Evolutionary conservation across 352 stramenopile genomes (phyloP).

Genomic region (Phytophthora pluvialis): DNA sequence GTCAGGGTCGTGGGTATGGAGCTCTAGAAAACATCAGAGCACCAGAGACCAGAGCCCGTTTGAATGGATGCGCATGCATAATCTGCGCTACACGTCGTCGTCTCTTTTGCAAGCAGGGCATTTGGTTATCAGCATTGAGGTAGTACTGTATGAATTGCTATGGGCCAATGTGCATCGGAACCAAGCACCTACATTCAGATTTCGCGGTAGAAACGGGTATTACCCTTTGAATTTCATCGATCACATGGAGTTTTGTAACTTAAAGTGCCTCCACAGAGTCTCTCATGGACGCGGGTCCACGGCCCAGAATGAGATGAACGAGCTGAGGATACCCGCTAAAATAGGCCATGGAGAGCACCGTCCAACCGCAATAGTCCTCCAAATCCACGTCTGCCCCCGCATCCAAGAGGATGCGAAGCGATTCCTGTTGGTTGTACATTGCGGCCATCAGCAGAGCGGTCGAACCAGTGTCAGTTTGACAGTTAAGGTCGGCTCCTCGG

Average conservation of each 20-base stretch:
- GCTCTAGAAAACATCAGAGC: no score
- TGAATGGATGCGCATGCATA: no score
- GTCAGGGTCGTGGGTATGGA: no score
- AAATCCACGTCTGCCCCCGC: constrained; percentile 17
- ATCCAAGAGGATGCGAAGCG: constrained; percentile 24
- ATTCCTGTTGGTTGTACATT: constrained; percentile 15
- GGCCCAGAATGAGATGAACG: constrained; percentile 21
- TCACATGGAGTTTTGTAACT: background rate
- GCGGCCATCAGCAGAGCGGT: constrained; percentile 16
- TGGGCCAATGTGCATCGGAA: no score
- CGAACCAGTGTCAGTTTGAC: background rate
- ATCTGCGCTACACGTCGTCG: no score
- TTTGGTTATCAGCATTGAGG: no score
- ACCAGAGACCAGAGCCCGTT: no score
- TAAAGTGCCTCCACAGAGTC: background rate
- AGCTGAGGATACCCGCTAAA: constrained; percentile 25
- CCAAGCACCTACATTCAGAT: no score
- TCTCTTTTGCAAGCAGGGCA: no score
- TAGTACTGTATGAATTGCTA: no score
- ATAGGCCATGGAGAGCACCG: constrained; percentile 20
- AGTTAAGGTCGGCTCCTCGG: constrained; percentile 10
- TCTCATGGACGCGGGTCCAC: background rate
- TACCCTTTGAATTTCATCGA: background rate
- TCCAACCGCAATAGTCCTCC: constrained; percentile 1
- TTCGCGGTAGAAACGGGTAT: no score